These are phyloP conservation scores for Tulasnella calospora DNA, from an alignment of 768 basidiomycete species.

Conservation along the genomic window DNA sequence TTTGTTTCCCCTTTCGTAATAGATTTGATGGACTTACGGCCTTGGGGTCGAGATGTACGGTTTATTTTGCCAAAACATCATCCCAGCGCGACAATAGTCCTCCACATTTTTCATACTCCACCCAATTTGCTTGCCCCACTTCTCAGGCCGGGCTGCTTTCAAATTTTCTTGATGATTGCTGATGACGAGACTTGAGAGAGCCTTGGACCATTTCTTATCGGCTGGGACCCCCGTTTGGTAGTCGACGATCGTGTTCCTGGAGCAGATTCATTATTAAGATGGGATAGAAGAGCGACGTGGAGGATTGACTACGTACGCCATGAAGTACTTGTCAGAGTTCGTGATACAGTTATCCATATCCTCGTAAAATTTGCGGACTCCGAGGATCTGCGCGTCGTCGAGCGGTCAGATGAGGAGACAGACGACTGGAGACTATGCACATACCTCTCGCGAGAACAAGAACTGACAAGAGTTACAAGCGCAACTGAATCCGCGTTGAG, in stretches of 20 bases:
- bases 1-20: conserved; percentile 33
- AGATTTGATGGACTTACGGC: background rate
- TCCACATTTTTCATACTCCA: background rate
- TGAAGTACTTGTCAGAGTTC: background rate
- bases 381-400: background rate
- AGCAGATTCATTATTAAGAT: background rate
- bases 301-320: conserved; percentile 10
- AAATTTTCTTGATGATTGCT: background rate
- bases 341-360: conserved; percentile 12
- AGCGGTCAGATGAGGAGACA: too few species aligned
- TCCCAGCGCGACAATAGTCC: background rate
- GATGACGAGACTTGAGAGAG: background rate
- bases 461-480: background rate
- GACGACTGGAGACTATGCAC: background rate
- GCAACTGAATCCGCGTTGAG: conserved; percentile 28
- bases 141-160: background rate
- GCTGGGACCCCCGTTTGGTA: background rate
- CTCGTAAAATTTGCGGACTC: conserved; percentile 24
- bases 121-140: background rate
- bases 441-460: conserved; percentile 23
- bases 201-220: background rate
- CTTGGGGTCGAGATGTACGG: background rate
- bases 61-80: background rate
- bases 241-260: conserved; percentile 19
- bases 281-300: background rate